These are phyloP conservation scores for Phytophthora tentaculata DNA, from an alignment of 352 stramenopile species.

Conservation along the genomic window DNA sequence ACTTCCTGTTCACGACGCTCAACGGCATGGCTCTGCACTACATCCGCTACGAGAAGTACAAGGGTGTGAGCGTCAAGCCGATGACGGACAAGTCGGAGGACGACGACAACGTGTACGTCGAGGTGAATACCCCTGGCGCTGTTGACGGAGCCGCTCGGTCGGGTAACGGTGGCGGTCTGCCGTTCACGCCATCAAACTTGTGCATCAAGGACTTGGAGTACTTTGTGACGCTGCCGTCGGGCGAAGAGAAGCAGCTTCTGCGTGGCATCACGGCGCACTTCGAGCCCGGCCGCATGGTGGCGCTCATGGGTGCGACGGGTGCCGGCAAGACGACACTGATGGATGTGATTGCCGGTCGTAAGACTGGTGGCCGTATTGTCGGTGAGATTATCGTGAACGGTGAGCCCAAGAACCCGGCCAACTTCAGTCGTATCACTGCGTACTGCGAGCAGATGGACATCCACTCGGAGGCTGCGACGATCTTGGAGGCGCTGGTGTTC, in stretches of 20 bases:
- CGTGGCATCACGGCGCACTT: constrained; percentile 56
- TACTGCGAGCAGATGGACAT: constrained; percentile 95
- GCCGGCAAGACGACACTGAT: constrained; percentile 53
- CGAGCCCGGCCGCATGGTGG: constrained; percentile 66
- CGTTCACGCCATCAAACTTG: constrained; percentile 49
- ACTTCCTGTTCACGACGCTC: constrained; percentile 57
- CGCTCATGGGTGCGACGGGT: constrained; percentile 72
- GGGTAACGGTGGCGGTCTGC: constrained; percentile 30
- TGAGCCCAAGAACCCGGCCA: constrained; percentile 65
- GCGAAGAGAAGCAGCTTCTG: constrained; percentile 53
- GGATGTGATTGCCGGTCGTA: constrained; percentile 78
- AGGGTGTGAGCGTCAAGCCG: constrained; percentile 43
- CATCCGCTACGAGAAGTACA: constrained; percentile 58
- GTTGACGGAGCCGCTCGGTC: background rate
- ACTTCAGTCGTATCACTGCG: constrained; percentile 88
- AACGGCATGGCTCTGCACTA: constrained; percentile 55
- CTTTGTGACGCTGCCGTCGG: constrained; percentile 57
- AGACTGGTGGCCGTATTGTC: constrained; percentile 71
- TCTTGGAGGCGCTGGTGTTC: constrained; percentile 92
- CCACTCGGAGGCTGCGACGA: constrained; percentile 81
- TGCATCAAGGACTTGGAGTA: constrained; percentile 59
- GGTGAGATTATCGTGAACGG: constrained; percentile 93
- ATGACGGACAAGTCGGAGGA: constrained; percentile 34
- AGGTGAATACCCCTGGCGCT: constrained; percentile 31
- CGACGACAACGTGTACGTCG: constrained; percentile 45